Evolutionary conservation across 2,329 filamentous ascomycete genomes (phyloP), one percentile per base, ranked within the genome.

Genomic region (Colletotrichum paranaense): DNA sequence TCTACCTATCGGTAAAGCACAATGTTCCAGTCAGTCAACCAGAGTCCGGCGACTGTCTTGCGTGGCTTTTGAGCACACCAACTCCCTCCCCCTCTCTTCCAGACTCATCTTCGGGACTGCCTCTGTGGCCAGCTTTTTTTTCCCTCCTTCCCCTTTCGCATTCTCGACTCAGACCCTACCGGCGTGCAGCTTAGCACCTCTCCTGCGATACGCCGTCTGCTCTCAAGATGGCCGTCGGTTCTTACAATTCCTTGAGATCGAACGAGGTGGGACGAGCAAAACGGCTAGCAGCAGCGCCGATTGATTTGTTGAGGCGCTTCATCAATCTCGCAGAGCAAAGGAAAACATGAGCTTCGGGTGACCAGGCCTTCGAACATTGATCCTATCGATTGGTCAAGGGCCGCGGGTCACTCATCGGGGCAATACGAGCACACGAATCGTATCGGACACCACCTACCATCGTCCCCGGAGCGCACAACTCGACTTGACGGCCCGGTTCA

Each of bases 331-430:
- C 55, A 46, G 30, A 70, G 67, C 16, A 60, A 55, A 70, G 55
- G 35, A 59, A 62, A 49, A 60, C 14, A 66, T 62, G 30, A 56
- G 55, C 66, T 49, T 60, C 55, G 59, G 69, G 53, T 68, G 68
- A 42, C 66, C 53, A 38, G 55, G 26, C 46, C 42, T 5, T 49
- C 24, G 9, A 38, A 52, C 56, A 49, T 52, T 67, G 57, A 67
- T 57, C 63, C 14, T n/a, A 35, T 62, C 26, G 16, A 32, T 35
- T 42, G 49, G 58, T 52, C 35, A 58, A 52, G 58, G 66, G 57
- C 26, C 63, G 46, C 49, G 16, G 56, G 63, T 53, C 30, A 16
- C 12, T 35, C 11, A 8, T 16, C 30, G 58, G 38, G 35, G 53
- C 30, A 30, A 58, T 42, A 66, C 53, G 56, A 66, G 38, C 19